These are phyloP conservation scores for Juglanconis sp. DNA, from an alignment of 2,329 filamentous ascomycete genomes.

Conservation along the genomic window DNA sequence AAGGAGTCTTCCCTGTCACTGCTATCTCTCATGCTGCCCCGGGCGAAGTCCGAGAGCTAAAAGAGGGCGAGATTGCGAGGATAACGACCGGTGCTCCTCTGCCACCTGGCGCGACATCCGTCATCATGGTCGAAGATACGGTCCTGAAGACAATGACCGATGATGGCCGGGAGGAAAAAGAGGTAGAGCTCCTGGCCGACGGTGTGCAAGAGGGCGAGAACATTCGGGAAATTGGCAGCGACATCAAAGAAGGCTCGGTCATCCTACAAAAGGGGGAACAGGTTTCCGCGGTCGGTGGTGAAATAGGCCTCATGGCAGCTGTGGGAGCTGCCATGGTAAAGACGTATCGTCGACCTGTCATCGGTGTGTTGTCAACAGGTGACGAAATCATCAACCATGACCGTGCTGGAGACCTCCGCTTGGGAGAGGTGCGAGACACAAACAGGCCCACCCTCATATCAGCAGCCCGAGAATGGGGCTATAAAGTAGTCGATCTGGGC, in stretches of 20 bases:
- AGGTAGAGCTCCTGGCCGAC: constrained; percentile 80
- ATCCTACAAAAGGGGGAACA: constrained; percentile 76
- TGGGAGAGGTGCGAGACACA: constrained; percentile 89
- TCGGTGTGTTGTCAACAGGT: constrained; percentile 89
- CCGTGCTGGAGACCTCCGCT: constrained; percentile 56
- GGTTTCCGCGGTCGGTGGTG: constrained; percentile 84
- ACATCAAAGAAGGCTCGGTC: constrained; percentile 65
- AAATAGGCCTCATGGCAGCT: constrained; percentile 84
- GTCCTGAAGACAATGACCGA: constrained; percentile 70
- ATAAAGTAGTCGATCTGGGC: constrained; percentile 77
- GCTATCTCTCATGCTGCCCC: constrained; percentile 83
- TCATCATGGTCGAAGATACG: constrained; percentile 97
- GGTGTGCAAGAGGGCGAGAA: constrained; percentile 78
- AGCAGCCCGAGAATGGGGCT: constrained; percentile 71
- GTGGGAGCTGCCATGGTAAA: constrained; percentile 71
- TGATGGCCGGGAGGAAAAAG: constrained; percentile 79
- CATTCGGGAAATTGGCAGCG: constrained; percentile 85
- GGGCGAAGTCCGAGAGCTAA: constrained; percentile 60
- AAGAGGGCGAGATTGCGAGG: constrained; percentile 74
- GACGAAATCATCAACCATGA: constrained; percentile 86
- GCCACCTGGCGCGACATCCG: constrained; percentile 81
- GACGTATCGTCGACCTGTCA: constrained; percentile 71
- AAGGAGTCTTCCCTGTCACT: constrained; percentile 80
- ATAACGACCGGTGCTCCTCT: constrained; percentile 95
- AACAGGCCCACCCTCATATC: constrained; percentile 86